phyloP scores from a whole-genome alignment of 768 basidiomycete genomes.

The Leucocoprinus sp. region DNA sequence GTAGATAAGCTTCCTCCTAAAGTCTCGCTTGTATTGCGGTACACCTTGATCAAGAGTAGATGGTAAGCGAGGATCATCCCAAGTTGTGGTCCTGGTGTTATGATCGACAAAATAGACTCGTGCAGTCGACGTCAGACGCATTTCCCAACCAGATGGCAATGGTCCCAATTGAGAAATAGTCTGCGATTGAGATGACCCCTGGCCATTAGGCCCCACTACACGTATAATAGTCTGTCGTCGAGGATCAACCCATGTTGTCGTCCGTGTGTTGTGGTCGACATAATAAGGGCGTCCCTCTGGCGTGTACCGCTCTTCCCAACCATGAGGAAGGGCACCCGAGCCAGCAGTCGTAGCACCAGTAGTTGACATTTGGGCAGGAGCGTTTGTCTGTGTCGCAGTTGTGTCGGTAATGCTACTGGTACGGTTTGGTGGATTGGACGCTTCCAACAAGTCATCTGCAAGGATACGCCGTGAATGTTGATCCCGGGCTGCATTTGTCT shows the following conservation, averaged over 20 bases:
- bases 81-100: conserved; percentile 99
- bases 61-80: conserved; percentile 97
- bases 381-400: conserved; percentile 13
- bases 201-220: conserved; percentile 91
- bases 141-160: conserved; percentile 97
- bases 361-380: conserved; percentile 34
- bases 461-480: conserved; percentile 80
- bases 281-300: conserved; percentile 98
- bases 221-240: conserved; percentile 94
- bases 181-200: conserved; percentile 86
- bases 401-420: conserved; percentile 17
- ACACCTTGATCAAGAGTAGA: conserved; percentile 95
- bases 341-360: conserved; percentile 59
- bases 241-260: conserved; percentile 99
- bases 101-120: conserved; percentile 99
- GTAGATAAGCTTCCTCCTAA: conserved; percentile 97
- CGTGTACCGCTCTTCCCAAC: conserved; percentile 99
- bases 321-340: conserved; percentile 82
- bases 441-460: conserved; percentile 80
- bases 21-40: conserved; percentile 99
- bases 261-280: conserved; percentile 98
- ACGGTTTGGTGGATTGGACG: conserved; percentile 39
- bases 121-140: conserved; percentile 97
- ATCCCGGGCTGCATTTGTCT: conserved; percentile 79
- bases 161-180: conserved; percentile 96